Conservation (phyloP, 2,329 filamentous ascomycete genomes). For the Sclerotinia minor region DNA sequence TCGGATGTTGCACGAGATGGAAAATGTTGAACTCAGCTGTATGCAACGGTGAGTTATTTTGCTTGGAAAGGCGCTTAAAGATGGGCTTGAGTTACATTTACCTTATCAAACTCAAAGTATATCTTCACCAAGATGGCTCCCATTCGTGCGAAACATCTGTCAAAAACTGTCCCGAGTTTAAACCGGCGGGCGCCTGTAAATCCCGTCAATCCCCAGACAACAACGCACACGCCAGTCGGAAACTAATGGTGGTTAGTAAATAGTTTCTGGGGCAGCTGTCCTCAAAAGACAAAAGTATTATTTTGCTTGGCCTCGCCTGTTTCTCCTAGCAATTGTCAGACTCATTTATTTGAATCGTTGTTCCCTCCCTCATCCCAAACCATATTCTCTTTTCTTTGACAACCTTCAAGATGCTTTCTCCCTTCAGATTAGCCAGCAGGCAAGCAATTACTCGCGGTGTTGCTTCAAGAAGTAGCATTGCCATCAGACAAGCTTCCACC, state of each 20-base stretch:
- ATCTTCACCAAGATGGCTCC: constrained; percentile 1
- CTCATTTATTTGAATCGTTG: constrained; percentile 21
- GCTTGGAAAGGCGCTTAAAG: not conserved
- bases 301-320: constrained; percentile 14
- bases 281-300: constrained; percentile 13
- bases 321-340: constrained; percentile 4
- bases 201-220: constrained; percentile 15
- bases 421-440: constrained; percentile 55
- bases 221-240: constrained; percentile 21
- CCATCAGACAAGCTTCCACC: constrained; percentile 56
- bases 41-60: not conserved
- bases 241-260: constrained; percentile 4
- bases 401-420: constrained; percentile 54
- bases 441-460: constrained; percentile 44
- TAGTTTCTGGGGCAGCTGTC: constrained; percentile 21
- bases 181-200: not conserved
- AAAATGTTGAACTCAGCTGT: not conserved
- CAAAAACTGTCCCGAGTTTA: not conserved
- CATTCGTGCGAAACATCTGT: constrained; percentile 8
- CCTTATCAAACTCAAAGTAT: not conserved
- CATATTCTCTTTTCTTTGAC: not conserved
- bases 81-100: not conserved
- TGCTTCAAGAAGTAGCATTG: constrained; percentile 34
- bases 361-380: constrained; percentile 2
- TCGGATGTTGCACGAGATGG: not conserved